Evolutionary conservation across 306 rosid species (phyloP), one percentile per base, ranked within the genome.

Genomic region (Rosa persica): DNA sequence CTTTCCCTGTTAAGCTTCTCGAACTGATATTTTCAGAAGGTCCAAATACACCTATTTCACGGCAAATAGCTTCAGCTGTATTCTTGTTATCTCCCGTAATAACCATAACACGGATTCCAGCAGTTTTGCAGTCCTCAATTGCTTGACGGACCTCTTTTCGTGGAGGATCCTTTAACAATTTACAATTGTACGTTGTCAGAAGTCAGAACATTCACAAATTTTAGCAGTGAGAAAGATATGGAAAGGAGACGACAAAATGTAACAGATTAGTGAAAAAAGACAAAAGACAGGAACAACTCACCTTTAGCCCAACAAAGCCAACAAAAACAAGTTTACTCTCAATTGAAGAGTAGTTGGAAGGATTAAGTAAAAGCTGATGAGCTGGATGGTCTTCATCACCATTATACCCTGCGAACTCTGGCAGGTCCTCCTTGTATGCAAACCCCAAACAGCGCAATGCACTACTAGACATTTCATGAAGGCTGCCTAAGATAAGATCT

Each of bases 31-130:
- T 88, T 86, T 92, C 96, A 80, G 74, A 66, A 52, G 85, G 77
- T 46, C 76, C 82, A 85, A 94, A 95, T 57, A 95, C 98, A 49
- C 97, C 98, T 55, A 95, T 92, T 81, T 95, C 98, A 40, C 80
- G 91, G 86, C 98, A 95, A 76, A 95, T 87, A 73, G 98, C 93
- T 87, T 95, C 98, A 22, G 98, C 98, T 15, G 98, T 95, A 80
- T 91, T 81, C 89, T 91, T 91, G 79, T 95, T 95, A 77, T 95
- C 98, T 67, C 98, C 98, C 0, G 98, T 95, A 68, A 95, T 92
- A 54, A 95, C 98, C 90, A 95, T 92, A 40, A 95, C 97, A 64
- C 93, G 97, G 79, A 94, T 91, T 57, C 98, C 98, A 76, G 98
- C 98, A 42, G 96, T 93, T 86, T 87, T 87, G 86, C 97, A 92